Conservation (phyloP, 2,329 filamentous ascomycete species). For the Fusarium sp. region DNA sequence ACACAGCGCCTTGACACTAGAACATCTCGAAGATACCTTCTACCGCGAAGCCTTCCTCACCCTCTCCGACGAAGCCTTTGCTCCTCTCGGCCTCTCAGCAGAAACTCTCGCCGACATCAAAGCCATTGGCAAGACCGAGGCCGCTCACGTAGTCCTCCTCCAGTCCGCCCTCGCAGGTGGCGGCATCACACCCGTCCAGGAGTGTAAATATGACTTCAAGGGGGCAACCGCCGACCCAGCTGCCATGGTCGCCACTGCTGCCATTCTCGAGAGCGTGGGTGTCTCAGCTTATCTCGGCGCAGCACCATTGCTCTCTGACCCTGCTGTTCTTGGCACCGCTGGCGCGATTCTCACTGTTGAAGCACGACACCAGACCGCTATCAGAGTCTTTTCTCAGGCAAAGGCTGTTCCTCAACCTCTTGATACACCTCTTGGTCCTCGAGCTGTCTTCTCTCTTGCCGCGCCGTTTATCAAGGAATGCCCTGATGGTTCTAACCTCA, state of each 20-base stretch:
- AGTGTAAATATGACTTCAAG: conserved; percentile 80
- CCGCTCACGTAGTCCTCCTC: conserved; percentile 54
- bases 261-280: conserved; percentile 77
- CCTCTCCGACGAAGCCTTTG: conserved; percentile 74
- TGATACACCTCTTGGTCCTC: conserved; percentile 74
- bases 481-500: conserved; percentile 70
- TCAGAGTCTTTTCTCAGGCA: conserved; percentile 68
- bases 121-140: conserved; percentile 71
- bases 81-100: conserved; percentile 55
- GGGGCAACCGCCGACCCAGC: conserved; percentile 74
- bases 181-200: conserved; percentile 72
- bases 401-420: conserved; percentile 75
- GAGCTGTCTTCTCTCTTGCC: conserved; percentile 78
- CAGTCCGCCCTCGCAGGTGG: conserved; percentile 62
- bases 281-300: conserved; percentile 80
- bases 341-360: conserved; percentile 79
- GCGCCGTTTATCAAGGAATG: conserved; percentile 78
- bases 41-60: conserved; percentile 77
- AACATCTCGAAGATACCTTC: conserved; percentile 79
- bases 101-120: conserved; percentile 61
- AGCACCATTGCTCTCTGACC: conserved; percentile 70
- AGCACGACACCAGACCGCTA: conserved; percentile 78
- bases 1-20: conserved; percentile 71
- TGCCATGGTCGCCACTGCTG: conserved; percentile 75
- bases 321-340: conserved; percentile 71